Conservation (phyloP, 148 eudicot species). For the Gaultheria prostrata region DNA sequence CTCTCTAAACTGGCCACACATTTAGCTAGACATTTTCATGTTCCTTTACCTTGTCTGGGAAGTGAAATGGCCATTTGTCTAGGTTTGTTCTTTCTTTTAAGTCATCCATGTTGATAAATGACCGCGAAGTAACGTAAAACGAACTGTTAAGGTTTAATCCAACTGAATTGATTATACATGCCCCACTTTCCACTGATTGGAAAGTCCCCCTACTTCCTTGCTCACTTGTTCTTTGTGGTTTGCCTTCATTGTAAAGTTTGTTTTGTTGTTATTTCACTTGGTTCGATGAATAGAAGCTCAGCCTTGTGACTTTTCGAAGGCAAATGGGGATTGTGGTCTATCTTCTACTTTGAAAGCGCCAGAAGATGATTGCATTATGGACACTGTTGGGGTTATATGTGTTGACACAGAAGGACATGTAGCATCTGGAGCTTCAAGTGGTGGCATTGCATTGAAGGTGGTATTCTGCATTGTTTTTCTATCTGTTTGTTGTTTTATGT, state of each 20-base stretch:
- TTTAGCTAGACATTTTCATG: neutral
- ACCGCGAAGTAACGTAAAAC: neutral
- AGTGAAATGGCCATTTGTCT: neutral
- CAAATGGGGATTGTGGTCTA: conserved; percentile 23
- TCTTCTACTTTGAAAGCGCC: conserved; percentile 20
- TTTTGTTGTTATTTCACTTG: neutral
- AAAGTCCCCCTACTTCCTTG: neutral
- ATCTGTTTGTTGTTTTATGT: neutral
- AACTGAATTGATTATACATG: neutral
- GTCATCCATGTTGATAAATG: neutral
- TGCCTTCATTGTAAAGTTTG: neutral
- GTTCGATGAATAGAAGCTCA: conserved; percentile 29
- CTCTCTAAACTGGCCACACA: neutral
- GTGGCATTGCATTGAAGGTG: conserved; percentile 98
- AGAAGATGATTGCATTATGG: conserved; percentile 59
- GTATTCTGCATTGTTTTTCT: neutral
- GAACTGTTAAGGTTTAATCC: neutral
- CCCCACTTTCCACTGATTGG: neutral
- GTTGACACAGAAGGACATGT: conserved; percentile 70
- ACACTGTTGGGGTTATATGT: conserved; percentile 97
- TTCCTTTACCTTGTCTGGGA: neutral
- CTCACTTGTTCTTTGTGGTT: neutral
- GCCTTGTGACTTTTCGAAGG: conserved; percentile 25
- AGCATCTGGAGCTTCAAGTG: conserved; percentile 97
- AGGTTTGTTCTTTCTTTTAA: neutral